Evolutionary conservation across 2,329 filamentous ascomycete species (phyloP).

Genomic region (Venturia aucupariae): DNA sequence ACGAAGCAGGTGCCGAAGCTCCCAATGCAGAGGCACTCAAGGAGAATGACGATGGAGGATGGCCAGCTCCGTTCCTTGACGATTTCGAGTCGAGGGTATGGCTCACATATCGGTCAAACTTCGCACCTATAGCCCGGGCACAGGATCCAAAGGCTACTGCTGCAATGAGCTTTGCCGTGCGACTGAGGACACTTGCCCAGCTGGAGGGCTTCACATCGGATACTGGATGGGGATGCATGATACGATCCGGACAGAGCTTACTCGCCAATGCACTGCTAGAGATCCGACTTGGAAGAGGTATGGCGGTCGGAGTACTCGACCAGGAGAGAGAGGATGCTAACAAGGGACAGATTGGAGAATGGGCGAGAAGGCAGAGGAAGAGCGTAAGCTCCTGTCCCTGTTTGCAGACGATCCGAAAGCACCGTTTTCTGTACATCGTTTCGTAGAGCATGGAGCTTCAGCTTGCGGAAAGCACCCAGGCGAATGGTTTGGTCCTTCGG

Average conservation of each 20-base stretch:
- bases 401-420: constrained; percentile 83
- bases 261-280: constrained; percentile 76
- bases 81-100: constrained; percentile 91
- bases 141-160: constrained; percentile 61
- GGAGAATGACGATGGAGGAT: constrained; percentile 43
- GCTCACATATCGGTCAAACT: constrained; percentile 92
- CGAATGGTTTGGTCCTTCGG: constrained; percentile 98
- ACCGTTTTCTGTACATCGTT: constrained; percentile 90
- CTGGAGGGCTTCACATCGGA: constrained; percentile 81
- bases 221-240: constrained; percentile 98
- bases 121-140: constrained; percentile 71
- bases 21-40: constrained; percentile 4
- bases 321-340: not conserved
- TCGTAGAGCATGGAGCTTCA: constrained; percentile 77
- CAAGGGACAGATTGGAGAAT: constrained; percentile 60
- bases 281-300: constrained; percentile 70
- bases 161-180: constrained; percentile 72
- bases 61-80: constrained; percentile 77
- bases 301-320: not conserved
- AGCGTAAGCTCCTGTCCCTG: constrained; percentile 62
- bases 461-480: constrained; percentile 91
- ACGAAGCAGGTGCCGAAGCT: constrained; percentile 8
- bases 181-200: constrained; percentile 70
- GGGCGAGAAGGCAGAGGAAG: constrained; percentile 47
- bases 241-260: constrained; percentile 86